phyloP scores from a whole-genome alignment of 805 yeast genomes.

The Candida dajiaensis region DNA sequence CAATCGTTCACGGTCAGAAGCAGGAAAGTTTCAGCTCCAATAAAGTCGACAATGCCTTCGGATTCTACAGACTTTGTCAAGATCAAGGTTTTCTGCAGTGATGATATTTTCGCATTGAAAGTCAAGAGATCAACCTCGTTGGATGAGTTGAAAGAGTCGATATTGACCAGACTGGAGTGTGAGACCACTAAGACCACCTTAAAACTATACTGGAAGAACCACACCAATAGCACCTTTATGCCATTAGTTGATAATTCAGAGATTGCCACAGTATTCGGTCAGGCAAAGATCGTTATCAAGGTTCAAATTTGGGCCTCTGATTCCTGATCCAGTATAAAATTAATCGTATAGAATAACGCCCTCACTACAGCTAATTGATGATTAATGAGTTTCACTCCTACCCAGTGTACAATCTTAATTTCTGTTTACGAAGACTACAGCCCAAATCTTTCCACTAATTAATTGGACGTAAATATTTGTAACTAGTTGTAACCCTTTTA shows the following conservation, averaged over 20 bases:
- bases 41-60: neutral
- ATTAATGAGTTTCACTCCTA: neutral
- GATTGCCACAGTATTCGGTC: constrained; percentile 11
- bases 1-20: neutral
- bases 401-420: too few relatives aligned
- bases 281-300: constrained; percentile 10
- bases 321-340: too few relatives aligned
- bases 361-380: neutral
- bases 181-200: constrained; percentile 7
- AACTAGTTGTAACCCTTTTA: too few relatives aligned
- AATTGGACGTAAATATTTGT: neutral
- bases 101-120: constrained; percentile 24
- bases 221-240: constrained; percentile 10
- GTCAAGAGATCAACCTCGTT: constrained; percentile 6
- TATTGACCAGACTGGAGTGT: constrained; percentile 21
- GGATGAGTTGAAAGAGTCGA: constrained; percentile 11
- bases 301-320: constrained; percentile 6
- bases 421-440: too few relatives aligned
- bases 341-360: neutral
- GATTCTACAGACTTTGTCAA: constrained; percentile 8
- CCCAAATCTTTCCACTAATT: neutral
- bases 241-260: constrained; percentile 20
- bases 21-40: constrained; percentile 4
- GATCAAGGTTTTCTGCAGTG: constrained; percentile 18
- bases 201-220: constrained; percentile 16